Base-by-base conservation (phyloP, 2,329 filamentous ascomycete species). In the Gremmenia infestans region DNA sequence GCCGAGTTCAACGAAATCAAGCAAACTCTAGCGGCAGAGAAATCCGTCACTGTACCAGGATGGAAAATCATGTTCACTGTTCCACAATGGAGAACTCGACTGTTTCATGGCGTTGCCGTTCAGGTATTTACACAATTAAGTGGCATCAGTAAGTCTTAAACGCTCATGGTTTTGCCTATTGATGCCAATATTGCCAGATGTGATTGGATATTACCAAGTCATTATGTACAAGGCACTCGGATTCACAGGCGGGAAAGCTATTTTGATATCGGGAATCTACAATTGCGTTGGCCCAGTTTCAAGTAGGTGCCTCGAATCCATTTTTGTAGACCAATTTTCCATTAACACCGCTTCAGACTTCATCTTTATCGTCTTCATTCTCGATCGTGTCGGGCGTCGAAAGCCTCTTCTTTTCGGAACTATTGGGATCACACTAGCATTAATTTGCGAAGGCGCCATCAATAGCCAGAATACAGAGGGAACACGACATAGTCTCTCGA, bases 121-220 rank as follows among this genome's bases (percentile, higher is more conserved):
- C 84, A 89, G 67, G 77, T 84, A 58, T 85, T 88, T 63, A 83
- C 83, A 2, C 84, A 87, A 60, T 79, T 87, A 64, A 80, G 77
- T n/a, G 81, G 81, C 45, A 81, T 81, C 63, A 81, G 64, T 65
- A 55, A 45, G 63, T 53, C 9, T 12, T 48, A 17, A 1, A 8
- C 6, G 0, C 12, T 1, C 2, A 2, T 2, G 4, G 25, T 28
- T 43, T 14, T 45, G 5, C 42, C 11, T 5, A 28, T 54, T 61
- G 39, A 61, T 35, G 14, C 35, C 4, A n/a, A 36, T 8, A 9
- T 12, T 9, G 28, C 9, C 37, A 66, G 77, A 85, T 62, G 78
- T 85, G 23, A 85, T 86, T 55, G 80, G 79, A 2, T 86, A 85
- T 69, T 86, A 85, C 61, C 79, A 81, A 32, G 81, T 79, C 1